Percentiles rank a stretch among this genome's conserved stretches.
These are phyloP conservation scores for Solanum paucissectum DNA, from an alignment of 257 asterid species.

Conservation along the genomic window DNA sequence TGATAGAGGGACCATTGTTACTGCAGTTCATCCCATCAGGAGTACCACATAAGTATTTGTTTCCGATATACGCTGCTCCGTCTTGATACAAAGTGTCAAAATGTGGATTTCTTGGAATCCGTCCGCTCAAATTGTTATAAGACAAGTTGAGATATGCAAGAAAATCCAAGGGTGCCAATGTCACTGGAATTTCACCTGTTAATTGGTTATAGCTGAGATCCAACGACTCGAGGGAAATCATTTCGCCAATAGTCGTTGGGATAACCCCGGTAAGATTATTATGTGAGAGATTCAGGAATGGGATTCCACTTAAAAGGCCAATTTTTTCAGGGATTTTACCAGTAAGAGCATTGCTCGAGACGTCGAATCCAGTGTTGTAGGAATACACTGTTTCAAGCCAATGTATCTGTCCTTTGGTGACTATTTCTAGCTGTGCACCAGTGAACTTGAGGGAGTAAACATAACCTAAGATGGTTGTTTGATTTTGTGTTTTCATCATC, in stretches of 20 bases:
- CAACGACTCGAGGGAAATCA: conserved; percentile 4
- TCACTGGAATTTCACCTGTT: conserved; percentile 2
- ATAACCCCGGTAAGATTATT: background rate
- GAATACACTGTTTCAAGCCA: background rate
- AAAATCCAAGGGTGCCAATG: background rate
- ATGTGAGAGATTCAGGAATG: background rate
- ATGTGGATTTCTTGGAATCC: background rate
- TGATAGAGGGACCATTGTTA: background rate
- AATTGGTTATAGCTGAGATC: background rate
- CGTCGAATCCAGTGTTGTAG: background rate
- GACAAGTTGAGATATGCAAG: background rate
- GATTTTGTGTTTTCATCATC: background rate
- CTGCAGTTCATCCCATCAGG: conserved; percentile 2
- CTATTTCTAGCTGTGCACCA: background rate
- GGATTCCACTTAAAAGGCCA: background rate
- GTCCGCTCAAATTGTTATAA: conserved; percentile 8
- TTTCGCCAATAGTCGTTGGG: background rate
- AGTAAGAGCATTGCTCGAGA: background rate
- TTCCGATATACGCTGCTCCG: background rate
- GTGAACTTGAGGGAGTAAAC: background rate
- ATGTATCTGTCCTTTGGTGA: background rate
- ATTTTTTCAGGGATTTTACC: background rate
- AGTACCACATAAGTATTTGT: conserved; percentile 1
- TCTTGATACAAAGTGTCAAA: background rate
- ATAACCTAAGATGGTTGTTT: background rate